These are phyloP conservation scores for Rasamsonia emersonii DNA, from an alignment of 2,329 filamentous ascomycete species.

Conservation along the genomic window DNA sequence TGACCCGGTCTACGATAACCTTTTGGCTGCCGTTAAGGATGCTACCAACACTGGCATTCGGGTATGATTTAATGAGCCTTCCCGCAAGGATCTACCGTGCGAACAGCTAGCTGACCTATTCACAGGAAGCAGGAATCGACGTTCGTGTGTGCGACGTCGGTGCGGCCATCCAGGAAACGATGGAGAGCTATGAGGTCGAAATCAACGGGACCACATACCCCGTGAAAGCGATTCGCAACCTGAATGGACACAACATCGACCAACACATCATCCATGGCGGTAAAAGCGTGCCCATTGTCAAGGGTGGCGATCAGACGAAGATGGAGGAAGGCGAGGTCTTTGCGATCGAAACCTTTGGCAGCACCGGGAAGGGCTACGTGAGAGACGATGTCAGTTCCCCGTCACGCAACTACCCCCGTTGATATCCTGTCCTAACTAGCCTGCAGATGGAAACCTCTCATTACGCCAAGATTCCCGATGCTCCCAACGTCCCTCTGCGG, in stretches of 20 bases:
- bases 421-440: conserved; percentile 6
- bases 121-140: conserved; percentile 77
- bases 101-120: conserved; percentile 7
- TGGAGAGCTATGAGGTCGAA: conserved; percentile 89
- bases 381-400: conserved; percentile 62
- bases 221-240: conserved; percentile 76
- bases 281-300: conserved; percentile 91
- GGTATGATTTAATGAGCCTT: conserved; percentile 26
- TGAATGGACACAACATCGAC: conserved; percentile 83
- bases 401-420: not conserved
- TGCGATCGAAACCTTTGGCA: conserved; percentile 93
- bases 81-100: not conserved
- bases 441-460: conserved; percentile 70
- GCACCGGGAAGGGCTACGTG: conserved; percentile 82
- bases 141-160: conserved; percentile 81
- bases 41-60: conserved; percentile 67
- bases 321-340: conserved; percentile 98
- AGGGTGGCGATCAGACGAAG: conserved; percentile 78
- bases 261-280: conserved; percentile 83
- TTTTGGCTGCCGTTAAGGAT: conserved; percentile 58
- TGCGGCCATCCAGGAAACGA: conserved; percentile 74
- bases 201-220: conserved; percentile 69
- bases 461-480: conserved; percentile 68
- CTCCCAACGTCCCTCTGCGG: conserved; percentile 65
- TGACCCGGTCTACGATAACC: conserved; percentile 59